These are phyloP conservation scores for Alternaria postmessia DNA, from an alignment of 2,329 filamentous ascomycete genomes.

Conservation along the genomic window DNA sequence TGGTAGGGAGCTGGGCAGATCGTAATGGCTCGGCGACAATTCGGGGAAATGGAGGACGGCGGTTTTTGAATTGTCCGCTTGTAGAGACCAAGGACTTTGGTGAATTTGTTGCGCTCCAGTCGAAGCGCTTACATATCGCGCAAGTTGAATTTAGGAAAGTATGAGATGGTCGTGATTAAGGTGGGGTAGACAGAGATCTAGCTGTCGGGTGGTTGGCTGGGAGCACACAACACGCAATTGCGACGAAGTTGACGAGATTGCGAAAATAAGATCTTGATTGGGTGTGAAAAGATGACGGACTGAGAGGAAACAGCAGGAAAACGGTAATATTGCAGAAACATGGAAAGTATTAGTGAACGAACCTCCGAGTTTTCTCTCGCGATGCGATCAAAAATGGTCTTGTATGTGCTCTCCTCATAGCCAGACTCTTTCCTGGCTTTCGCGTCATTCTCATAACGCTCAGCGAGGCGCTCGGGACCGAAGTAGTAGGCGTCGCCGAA, in stretches of 20 bases:
- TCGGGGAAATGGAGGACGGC: not conserved
- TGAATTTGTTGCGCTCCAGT: not conserved
- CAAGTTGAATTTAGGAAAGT: not conserved
- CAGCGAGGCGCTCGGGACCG: constrained; percentile 85
- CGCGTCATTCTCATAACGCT: constrained; percentile 78
- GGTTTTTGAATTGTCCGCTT: not conserved
- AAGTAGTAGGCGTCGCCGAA: constrained; percentile 98
- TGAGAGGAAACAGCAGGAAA: not conserved
- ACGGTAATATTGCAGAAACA: not conserved
- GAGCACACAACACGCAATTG: constrained; percentile 24
- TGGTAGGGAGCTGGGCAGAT: not conserved
- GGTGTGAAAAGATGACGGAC: not conserved
- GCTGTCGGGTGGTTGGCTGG: not conserved
- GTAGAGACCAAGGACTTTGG: not conserved
- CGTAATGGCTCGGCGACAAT: not conserved
- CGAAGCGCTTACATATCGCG: not conserved
- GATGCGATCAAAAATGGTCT: constrained; percentile 79
- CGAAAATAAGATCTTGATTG: constrained; percentile 6
- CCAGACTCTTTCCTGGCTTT: constrained; percentile 64
- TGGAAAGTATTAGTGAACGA: constrained; percentile 46
- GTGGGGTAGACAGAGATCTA: not conserved
- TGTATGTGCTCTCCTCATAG: constrained; percentile 74
- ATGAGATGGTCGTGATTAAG: not conserved
- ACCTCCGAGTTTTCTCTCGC: constrained; percentile 78
- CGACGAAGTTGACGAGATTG: constrained; percentile 17